Evolutionary conservation across 1,284 basidiomycete genomes (phyloP).

Genomic region (Sporisorium iseilematis-ciliati): DNA sequence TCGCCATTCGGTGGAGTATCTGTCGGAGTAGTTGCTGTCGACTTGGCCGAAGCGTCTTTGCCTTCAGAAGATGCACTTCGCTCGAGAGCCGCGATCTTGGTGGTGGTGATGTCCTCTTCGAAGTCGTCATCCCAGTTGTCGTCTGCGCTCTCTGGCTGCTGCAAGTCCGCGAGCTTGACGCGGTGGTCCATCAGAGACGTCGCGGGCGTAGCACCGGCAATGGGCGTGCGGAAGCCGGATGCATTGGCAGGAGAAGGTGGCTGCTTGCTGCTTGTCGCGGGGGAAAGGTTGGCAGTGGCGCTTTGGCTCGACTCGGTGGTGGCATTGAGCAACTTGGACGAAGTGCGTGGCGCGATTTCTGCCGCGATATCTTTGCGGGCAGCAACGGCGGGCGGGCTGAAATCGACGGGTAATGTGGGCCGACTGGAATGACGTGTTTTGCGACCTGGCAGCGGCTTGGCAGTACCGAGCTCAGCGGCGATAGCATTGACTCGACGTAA

Average conservation of each 20-base stretch:
- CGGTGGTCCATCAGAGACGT: conserved; percentile 55
- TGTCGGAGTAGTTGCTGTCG: not conserved
- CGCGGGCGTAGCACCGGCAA: conserved; percentile 52
- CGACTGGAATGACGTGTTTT: conserved; percentile 26
- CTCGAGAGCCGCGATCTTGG: conserved; percentile 80
- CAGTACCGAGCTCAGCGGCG: conserved; percentile 42
- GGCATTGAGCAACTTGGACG: conserved; percentile 14
- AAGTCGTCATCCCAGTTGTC: conserved; percentile 99
- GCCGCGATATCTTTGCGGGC: conserved; percentile 8
- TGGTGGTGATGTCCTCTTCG: conserved; percentile 88
- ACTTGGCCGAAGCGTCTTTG: conserved; percentile 7
- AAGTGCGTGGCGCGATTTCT: conserved; percentile 3
- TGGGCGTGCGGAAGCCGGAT: conserved; percentile 31
- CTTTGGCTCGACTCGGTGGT: not conserved
- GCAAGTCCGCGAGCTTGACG: conserved; percentile 71
- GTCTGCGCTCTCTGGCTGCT: conserved; percentile 75
- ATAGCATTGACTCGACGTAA: conserved; percentile 47
- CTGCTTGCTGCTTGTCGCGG: conserved; percentile 15
- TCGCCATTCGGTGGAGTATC: not conserved
- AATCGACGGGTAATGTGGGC: conserved; percentile 47
- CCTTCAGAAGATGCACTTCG: conserved; percentile 21
- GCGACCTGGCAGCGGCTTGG: conserved; percentile 35
- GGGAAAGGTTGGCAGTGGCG: not conserved
- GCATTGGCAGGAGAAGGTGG: conserved; percentile 26
- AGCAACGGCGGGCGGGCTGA: conserved; percentile 32